These are phyloP conservation scores for Jaenimonas drosophilae DNA, from an alignment of 208 protist genomes.

Conservation along the genomic window DNA sequence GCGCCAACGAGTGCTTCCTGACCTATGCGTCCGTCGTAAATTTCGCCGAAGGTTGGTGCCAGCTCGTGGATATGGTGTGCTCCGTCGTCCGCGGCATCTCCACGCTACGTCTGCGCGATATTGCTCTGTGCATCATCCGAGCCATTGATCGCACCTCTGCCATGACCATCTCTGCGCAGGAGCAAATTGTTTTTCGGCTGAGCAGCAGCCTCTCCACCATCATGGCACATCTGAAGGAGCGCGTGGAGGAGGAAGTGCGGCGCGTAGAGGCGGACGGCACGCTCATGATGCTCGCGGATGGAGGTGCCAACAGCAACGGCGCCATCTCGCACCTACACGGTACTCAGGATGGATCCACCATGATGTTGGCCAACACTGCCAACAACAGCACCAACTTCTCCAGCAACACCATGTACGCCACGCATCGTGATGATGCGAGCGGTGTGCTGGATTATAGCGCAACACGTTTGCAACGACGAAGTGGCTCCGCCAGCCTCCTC, in stretches of 20 bases:
- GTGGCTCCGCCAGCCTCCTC: too few species aligned
- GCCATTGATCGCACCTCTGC: slow-evolving; percentile 30
- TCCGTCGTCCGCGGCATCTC: slow-evolving; percentile 27
- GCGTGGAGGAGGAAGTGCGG: slow-evolving; percentile 2
- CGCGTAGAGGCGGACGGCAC: background rate
- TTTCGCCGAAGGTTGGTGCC: slow-evolving; percentile 76
- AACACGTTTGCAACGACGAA: too few species aligned
- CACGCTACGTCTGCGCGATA: slow-evolving; percentile 23
- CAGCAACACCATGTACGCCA: too few species aligned
- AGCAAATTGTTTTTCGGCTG: slow-evolving; percentile 49
- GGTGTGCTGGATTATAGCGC: too few species aligned
- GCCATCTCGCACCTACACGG: too few species aligned
- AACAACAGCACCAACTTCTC: too few species aligned
- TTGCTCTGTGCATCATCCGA: slow-evolving; percentile 33
- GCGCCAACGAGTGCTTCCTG: slow-evolving; percentile 69
- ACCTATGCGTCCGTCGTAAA: slow-evolving; percentile 49
- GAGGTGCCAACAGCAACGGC: too few species aligned
- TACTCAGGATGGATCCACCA: too few species aligned
- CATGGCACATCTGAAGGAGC: slow-evolving; percentile 32
- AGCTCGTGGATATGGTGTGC: slow-evolving; percentile 35
- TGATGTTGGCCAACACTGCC: too few species aligned
- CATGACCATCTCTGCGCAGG: slow-evolving; percentile 68
- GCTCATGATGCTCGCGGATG: background rate
- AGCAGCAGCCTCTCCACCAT: slow-evolving; percentile 57
- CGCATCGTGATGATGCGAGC: too few species aligned